A percentile compares a stretch with the other conserved stretches of the same genome.
Conservation (phyloP, 1,284 basidiomycete species). For the Neonothopanus nambi region DNA sequence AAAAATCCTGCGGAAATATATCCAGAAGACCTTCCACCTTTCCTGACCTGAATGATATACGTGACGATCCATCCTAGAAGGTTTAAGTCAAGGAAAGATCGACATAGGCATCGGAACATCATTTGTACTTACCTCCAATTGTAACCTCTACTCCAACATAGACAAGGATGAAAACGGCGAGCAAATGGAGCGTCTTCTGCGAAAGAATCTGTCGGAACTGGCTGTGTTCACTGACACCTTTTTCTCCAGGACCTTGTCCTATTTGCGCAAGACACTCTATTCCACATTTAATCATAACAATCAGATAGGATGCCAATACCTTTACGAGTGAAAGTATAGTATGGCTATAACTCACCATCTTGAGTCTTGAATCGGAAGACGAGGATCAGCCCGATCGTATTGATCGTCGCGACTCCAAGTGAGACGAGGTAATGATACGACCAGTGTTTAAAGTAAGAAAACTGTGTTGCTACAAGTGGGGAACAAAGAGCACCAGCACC, state of each 20-base stretch:
- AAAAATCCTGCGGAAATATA: conserved; percentile 59
- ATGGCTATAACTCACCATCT: conserved; percentile 45
- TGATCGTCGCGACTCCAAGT: conserved; percentile 52
- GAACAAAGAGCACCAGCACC: conserved; percentile 67
- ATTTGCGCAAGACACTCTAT: conserved; percentile 42
- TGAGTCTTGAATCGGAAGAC: conserved; percentile 55
- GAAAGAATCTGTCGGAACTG: conserved; percentile 57
- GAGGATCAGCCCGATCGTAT: conserved; percentile 40
- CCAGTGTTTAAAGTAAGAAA: conserved; percentile 51
- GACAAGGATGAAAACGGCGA: conserved; percentile 64
- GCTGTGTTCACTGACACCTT: conserved; percentile 37
- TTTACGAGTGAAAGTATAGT: background rate
- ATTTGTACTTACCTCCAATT: conserved; percentile 55
- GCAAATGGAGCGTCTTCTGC: conserved; percentile 53
- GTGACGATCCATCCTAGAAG: conserved; percentile 61
- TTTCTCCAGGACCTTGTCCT: conserved; percentile 38
- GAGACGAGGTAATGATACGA: conserved; percentile 67
- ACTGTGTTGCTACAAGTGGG: conserved; percentile 70
- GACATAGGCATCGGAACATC: background rate
- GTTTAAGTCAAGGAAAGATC: background rate
- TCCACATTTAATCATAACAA: background rate
- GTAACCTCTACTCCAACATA: conserved; percentile 72
- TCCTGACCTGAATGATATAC: conserved; percentile 49
- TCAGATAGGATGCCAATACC: background rate
- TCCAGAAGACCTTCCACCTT: conserved; percentile 48